Percentiles rank a stretch among this genome's conserved stretches.
Conservation (phyloP, 495 filamentous ascomycete species). For the Patellaria atrata region DNA sequence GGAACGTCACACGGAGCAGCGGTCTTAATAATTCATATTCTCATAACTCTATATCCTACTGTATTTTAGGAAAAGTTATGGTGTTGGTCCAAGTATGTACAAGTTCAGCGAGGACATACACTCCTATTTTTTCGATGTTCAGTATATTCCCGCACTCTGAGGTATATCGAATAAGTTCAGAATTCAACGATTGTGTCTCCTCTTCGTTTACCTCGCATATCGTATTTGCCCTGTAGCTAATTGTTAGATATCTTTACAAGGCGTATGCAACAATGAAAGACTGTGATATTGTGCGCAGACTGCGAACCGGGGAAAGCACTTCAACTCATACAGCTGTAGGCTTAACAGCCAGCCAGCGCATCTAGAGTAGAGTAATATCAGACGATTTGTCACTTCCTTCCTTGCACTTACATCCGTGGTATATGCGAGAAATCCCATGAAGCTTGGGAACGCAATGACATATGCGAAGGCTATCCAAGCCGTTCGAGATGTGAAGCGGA, state of each 20-base stretch:
- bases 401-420: slow-evolving; percentile 59
- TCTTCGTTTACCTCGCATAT: slow-evolving; percentile 73
- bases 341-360: neutral
- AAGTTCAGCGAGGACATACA: too few species aligned
- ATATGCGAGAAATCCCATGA: slow-evolving; percentile 56
- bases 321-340: neutral
- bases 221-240: slow-evolving; percentile 57
- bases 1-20: too few species aligned
- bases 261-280: neutral
- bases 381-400: neutral
- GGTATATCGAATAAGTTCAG: slow-evolving; percentile 5
- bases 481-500: slow-evolving; percentile 77
- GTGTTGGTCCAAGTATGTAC: too few species aligned
- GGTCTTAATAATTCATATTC: too few species aligned
- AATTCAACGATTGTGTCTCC: slow-evolving; percentile 68
- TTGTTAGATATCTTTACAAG: neutral
- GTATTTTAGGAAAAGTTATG: too few species aligned
- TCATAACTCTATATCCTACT: too few species aligned
- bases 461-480: slow-evolving; percentile 65
- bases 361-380: neutral
- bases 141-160: too few species aligned
- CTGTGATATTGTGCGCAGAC: neutral
- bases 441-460: slow-evolving; percentile 50
- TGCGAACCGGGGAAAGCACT: neutral
- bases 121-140: too few species aligned